Evolutionary conservation across 1,284 basidiomycete genomes (phyloP).

Genomic region (Athelia psychrophila): DNA sequence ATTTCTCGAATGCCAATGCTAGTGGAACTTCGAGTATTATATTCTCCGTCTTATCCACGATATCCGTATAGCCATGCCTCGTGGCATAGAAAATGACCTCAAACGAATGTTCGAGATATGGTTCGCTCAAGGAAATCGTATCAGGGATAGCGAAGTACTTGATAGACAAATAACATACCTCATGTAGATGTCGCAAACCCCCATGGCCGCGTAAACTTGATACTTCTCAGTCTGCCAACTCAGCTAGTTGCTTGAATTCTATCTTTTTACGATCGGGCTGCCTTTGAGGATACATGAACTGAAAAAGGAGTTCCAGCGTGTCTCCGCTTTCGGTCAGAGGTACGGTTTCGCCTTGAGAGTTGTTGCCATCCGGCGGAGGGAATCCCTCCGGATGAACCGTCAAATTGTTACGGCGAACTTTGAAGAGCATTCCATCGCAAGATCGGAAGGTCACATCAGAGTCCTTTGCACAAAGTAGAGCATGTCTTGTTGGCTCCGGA

Average conservation of each 20-base stretch:
- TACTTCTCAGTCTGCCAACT: constrained; percentile 18
- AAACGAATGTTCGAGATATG: not conserved
- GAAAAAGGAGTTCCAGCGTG: constrained; percentile 12
- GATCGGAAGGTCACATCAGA: not conserved
- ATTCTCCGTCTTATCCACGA: not conserved
- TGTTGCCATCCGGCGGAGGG: not conserved
- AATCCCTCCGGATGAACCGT: not conserved
- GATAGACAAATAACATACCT: constrained; percentile 6
- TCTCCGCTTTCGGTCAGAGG: constrained; percentile 8
- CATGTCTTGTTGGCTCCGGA: constrained; percentile 1
- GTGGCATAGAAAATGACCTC: not conserved
- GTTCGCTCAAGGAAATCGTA: not conserved
- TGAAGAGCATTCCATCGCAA: not conserved
- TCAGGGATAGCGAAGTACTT: not conserved
- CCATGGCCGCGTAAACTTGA: constrained; percentile 11
- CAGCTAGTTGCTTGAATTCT: constrained; percentile 2
- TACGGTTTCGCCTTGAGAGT: constrained; percentile 6
- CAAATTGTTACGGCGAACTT: not conserved
- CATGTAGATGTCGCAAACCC: constrained; percentile 6
- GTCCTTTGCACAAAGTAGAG: not conserved
- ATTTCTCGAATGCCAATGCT: not conserved
- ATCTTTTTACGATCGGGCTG: constrained; percentile 8
- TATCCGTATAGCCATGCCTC: not conserved
- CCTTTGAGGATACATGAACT: constrained; percentile 12
- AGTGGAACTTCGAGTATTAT: not conserved